phyloP scores from a whole-genome alignment of 2,329 filamentous ascomycete genomes.

The Podosphaera fusca region DNA sequence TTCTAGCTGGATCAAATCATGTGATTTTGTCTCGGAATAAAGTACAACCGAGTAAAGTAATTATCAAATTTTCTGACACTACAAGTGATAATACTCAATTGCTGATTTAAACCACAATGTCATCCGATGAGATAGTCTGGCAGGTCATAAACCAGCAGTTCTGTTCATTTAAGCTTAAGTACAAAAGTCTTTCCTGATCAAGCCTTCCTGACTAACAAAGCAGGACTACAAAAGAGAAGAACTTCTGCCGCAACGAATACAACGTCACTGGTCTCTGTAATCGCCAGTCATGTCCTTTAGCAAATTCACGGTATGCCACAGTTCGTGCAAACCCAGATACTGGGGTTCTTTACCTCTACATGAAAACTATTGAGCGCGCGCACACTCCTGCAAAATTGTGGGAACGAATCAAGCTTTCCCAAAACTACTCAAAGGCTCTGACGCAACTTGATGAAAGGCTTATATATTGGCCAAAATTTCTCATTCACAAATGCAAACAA shows the following conservation, averaged over 20 bases:
- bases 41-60: not conserved
- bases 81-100: no score
- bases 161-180: slow-evolving; percentile 89
- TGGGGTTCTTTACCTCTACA: slow-evolving; percentile 77
- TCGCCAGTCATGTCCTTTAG: slow-evolving; percentile 70
- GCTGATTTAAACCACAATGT: slow-evolving; percentile 26
- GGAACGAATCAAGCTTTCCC: slow-evolving; percentile 75
- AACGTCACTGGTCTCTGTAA: slow-evolving; percentile 70
- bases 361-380: slow-evolving; percentile 78
- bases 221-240: slow-evolving; percentile 66
- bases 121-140: slow-evolving; percentile 94
- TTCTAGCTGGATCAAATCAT: not conserved
- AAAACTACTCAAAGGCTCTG: slow-evolving; percentile 77
- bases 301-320: slow-evolving; percentile 82
- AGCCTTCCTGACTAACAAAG: slow-evolving; percentile 13
- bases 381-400: slow-evolving; percentile 81
- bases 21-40: not conserved
- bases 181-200: slow-evolving; percentile 15
- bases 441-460: slow-evolving; percentile 67
- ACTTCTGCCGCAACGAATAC: slow-evolving; percentile 88
- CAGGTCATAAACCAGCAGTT: slow-evolving; percentile 89
- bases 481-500: slow-evolving; percentile 91
- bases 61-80: not conserved
- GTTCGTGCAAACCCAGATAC: slow-evolving; percentile 63
- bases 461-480: slow-evolving; percentile 86